phyloP scores from a whole-genome alignment of 176 grass and related monocot genomes.

The Lolium perenne region DNA sequence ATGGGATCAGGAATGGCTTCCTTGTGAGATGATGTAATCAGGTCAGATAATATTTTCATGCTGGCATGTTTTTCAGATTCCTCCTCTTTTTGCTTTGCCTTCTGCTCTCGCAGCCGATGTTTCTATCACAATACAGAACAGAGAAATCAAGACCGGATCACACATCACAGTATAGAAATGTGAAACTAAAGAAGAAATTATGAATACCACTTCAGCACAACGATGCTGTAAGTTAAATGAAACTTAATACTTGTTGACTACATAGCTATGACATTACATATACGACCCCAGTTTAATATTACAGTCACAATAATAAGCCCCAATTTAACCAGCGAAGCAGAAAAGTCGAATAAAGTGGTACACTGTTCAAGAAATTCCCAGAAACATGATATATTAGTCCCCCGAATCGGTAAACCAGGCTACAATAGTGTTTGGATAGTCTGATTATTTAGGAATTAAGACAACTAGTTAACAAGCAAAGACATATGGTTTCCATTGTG shows the following conservation, averaged over 20 bases:
- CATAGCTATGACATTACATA: conserved; percentile 3
- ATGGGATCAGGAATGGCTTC: conserved; percentile 5
- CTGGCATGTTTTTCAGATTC: neutral
- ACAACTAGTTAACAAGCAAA: conserved; percentile 1
- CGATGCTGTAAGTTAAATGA: neutral
- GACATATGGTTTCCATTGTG: neutral
- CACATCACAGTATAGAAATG: conserved; percentile 19
- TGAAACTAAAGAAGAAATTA: neutral
- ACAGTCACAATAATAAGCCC: conserved; percentile 5
- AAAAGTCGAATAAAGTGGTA: neutral
- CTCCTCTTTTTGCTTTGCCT: neutral
- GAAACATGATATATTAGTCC: neutral
- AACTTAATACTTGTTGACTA: neutral
- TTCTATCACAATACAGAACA: conserved; percentile 41
- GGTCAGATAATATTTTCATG: neutral
- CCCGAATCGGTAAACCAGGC: neutral
- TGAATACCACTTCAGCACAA: conserved; percentile 17
- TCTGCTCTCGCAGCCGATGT: conserved; percentile 18
- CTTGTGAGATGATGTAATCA: neutral
- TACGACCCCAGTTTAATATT: neutral
- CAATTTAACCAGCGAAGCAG: neutral
- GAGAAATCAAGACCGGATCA: conserved; percentile 7
- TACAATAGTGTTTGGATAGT: neutral
- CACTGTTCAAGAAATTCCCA: neutral
- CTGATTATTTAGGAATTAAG: neutral